These are phyloP conservation scores for Juncus effusus DNA, from an alignment of 176 grass and related monocot species.

Conservation along the genomic window DNA sequence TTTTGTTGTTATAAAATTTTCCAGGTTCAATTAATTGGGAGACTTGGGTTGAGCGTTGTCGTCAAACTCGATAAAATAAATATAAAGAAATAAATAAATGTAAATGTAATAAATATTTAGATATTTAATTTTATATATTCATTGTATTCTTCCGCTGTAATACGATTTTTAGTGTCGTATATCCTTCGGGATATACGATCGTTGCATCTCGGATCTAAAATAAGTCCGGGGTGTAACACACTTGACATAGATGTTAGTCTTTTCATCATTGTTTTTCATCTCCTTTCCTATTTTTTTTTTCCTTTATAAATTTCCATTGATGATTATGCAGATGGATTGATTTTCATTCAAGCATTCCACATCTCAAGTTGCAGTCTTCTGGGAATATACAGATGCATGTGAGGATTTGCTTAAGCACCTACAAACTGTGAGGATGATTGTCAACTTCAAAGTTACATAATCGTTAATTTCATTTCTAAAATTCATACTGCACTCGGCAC, in stretches of 20 bases:
- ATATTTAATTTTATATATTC: no score
- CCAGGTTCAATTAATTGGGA: no score
- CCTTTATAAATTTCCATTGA: neutral
- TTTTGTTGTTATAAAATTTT: no score
- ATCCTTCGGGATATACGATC: no score
- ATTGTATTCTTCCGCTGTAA: no score
- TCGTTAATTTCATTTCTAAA: neutral
- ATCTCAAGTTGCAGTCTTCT: neutral
- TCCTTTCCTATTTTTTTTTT: neutral
- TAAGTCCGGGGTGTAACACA: no score
- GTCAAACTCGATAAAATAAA: no score
- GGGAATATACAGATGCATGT: neutral
- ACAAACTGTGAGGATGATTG: neutral
- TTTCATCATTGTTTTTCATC: neutral
- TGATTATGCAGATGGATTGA: neutral
- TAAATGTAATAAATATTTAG: no score
- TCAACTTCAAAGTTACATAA: neutral
- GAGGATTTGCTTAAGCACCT: conserved; percentile 1
- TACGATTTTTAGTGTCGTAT: no score
- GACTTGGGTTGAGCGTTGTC: no score
- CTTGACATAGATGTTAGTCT: neutral
- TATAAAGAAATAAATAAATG: no score
- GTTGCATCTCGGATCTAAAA: no score
- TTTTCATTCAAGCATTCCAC: neutral
- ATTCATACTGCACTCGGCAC: neutral